These are phyloP conservation scores for Centrapalus pauciflorus DNA, from an alignment of 129 eudicot genomes.

Conservation along the genomic window DNA sequence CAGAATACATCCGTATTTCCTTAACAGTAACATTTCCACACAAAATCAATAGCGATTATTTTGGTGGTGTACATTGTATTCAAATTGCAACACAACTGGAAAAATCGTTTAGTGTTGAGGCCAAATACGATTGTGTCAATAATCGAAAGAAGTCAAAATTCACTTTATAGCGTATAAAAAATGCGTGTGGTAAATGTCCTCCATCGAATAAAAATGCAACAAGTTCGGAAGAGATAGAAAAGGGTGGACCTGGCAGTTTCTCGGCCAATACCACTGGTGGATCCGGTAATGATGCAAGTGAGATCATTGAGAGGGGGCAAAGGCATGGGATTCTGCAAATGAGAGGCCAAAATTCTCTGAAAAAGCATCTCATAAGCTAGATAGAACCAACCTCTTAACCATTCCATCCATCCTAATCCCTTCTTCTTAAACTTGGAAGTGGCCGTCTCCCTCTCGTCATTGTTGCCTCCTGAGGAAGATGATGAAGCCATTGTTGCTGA, in stretches of 20 bases:
- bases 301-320: conserved; percentile 64
- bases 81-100: neutral
- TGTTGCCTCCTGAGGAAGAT: conserved; percentile 12
- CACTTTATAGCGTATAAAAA: no score
- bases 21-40: neutral
- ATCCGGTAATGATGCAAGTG: conserved; percentile 80
- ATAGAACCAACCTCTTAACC: conserved; percentile 72
- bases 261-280: conserved; percentile 87
- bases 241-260: conserved; percentile 71
- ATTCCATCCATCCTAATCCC: conserved; percentile 78
- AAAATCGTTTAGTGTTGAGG: neutral
- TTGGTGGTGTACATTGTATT: neutral
- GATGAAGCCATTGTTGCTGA: conserved; percentile 23
- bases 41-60: neutral
- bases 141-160: no score
- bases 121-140: neutral
- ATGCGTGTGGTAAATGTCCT: no score
- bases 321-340: conserved; percentile 72
- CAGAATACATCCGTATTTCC: neutral
- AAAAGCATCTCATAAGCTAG: conserved; percentile 68
- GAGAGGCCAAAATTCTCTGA: conserved; percentile 73
- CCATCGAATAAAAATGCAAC: conserved; percentile 2
- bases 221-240: neutral
- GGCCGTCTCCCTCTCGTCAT: neutral
- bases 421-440: conserved; percentile 21